Evolutionary conservation across 164 flowering plant genomes (phyloP).

Genomic region (Piper longum): DNA sequence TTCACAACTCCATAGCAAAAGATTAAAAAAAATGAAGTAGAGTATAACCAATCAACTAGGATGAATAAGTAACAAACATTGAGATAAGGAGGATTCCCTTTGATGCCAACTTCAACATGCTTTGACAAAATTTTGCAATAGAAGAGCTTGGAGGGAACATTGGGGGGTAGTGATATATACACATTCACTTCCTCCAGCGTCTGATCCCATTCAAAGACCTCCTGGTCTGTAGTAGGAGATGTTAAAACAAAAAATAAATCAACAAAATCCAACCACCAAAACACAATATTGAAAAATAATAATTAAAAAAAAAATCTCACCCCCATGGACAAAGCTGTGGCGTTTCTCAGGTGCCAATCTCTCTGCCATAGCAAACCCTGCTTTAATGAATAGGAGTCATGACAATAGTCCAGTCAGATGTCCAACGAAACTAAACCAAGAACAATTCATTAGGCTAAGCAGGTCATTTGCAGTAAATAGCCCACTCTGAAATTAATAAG

Average conservation of each 20-base stretch:
- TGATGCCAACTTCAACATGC: slow-evolving; percentile 82
- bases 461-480: too few relatives aligned
- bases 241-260: not conserved
- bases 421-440: too few relatives aligned
- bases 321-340: slow-evolving; percentile 47
- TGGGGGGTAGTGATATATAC: slow-evolving; percentile 68
- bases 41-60: slow-evolving; percentile 7
- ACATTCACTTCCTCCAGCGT: slow-evolving; percentile 86
- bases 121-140: slow-evolving; percentile 65
- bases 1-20: not conserved
- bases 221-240: slow-evolving; percentile 36
- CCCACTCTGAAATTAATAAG: too few relatives aligned
- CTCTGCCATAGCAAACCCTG: slow-evolving; percentile 41
- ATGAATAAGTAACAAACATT: slow-evolving; percentile 41
- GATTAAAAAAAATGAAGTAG: not conserved
- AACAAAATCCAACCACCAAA: not conserved
- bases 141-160: slow-evolving; percentile 60
- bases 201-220: slow-evolving; percentile 96
- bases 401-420: too few relatives aligned
- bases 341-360: slow-evolving; percentile 83
- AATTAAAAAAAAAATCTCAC: slow-evolving; percentile 7
- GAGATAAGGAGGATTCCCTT: slow-evolving; percentile 78
- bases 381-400: not conserved
- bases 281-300: not conserved
- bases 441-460: too few relatives aligned